Evolutionary conservation across 2,329 filamentous ascomycete species (phyloP).

Genomic region (Aureobasidium uvarum): DNA sequence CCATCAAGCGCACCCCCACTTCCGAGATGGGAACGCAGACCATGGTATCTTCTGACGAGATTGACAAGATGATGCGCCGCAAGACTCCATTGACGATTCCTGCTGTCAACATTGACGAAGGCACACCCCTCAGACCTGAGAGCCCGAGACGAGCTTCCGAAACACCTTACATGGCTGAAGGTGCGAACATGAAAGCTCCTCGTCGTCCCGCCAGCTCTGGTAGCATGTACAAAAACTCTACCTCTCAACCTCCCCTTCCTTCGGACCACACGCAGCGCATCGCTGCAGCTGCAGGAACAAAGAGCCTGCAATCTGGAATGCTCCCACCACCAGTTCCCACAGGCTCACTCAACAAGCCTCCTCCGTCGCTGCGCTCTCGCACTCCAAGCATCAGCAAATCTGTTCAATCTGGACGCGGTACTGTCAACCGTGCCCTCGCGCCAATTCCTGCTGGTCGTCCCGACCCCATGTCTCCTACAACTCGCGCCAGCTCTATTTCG

Average conservation of each 20-base stretch:
- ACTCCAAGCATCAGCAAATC: conserved; percentile 37
- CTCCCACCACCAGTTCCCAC: conserved; percentile 81
- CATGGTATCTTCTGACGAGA: conserved; percentile 73
- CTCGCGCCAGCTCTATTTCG: conserved; percentile 79
- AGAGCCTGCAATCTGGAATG: conserved; percentile 60
- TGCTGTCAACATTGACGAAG: conserved; percentile 30
- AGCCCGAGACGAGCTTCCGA: conserved; percentile 29
- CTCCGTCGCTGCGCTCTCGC: conserved; percentile 34
- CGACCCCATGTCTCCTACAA: conserved; percentile 49
- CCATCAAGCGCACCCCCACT: conserved; percentile 12
- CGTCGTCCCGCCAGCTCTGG: conserved; percentile 69
- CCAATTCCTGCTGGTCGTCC: conserved; percentile 40
- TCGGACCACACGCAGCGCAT: conserved; percentile 80
- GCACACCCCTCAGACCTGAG: conserved; percentile 27
- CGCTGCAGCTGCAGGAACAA: conserved; percentile 65
- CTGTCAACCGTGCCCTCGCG: conserved; percentile 10
- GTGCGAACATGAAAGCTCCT: conserved; percentile 34
- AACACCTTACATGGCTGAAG: conserved; percentile 22
- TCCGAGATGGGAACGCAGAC: conserved; percentile 78
- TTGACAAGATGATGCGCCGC: conserved; percentile 70
- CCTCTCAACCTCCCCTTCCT: conserved; percentile 69
- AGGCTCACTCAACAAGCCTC: conserved; percentile 45
- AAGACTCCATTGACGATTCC: conserved; percentile 42
- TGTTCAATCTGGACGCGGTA: conserved; percentile 7
- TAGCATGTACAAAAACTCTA: conserved; percentile 57